phyloP scores from a whole-genome alignment of 768 basidiomycete species.

The Butyriboletus loyo region DNA sequence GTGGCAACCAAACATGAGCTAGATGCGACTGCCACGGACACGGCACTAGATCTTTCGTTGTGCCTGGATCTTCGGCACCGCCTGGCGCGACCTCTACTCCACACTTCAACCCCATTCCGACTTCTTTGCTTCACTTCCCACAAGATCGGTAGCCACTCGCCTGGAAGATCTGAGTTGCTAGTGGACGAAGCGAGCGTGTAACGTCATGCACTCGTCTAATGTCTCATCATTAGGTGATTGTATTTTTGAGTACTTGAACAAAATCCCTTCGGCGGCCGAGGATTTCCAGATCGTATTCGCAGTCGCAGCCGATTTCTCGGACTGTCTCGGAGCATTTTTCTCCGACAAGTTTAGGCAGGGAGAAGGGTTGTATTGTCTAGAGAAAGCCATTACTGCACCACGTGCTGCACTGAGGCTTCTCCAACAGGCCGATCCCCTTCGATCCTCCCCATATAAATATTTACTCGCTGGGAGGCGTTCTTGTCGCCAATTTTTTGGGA shows the following conservation, averaged over 20 bases:
- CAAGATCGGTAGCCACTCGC: neutral
- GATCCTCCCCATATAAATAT: no score
- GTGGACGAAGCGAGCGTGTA: neutral
- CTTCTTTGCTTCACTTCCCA: neutral
- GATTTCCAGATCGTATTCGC: neutral
- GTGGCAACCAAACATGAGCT: no score
- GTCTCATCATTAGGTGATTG: neutral
- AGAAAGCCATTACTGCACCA: constrained; percentile 19
- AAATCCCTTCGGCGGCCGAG: neutral
- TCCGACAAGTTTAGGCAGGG: neutral
- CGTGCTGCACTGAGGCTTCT: neutral
- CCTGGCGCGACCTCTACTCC: neutral
- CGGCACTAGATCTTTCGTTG: no score
- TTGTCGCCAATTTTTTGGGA: no score
- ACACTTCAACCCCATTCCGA: neutral
- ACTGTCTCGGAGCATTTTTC: neutral
- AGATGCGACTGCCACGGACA: no score
- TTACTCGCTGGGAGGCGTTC: no score
- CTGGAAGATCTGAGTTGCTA: neutral
- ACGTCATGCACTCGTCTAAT: neutral
- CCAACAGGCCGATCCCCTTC: neutral
- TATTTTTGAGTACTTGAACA: neutral
- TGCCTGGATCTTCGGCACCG: no score
- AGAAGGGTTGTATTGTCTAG: constrained; percentile 5
- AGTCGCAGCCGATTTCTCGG: neutral